Base-by-base conservation (phyloP, 257 asterid species). In the Paraleonurus japonicus region DNA sequence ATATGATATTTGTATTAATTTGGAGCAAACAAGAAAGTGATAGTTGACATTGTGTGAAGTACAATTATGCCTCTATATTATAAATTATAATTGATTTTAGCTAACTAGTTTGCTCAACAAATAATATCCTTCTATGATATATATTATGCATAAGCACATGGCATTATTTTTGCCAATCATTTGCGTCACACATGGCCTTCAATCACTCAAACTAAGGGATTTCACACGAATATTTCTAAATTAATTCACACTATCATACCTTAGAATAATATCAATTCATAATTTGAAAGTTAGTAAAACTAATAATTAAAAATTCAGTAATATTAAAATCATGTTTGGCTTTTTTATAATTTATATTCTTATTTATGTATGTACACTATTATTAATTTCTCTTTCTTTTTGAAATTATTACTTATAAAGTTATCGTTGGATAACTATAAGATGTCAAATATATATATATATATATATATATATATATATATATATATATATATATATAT, bases 121-220 rank as follows among this genome's bases (percentile, higher is more conserved):
- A 50, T 17, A 51, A 16, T 51, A 19, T 17, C 4, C 13, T 2
- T 51, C 12, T 51, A 19, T 16, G n/a, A n/a, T n/a, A n/a, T 2
- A 4, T 43, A 19, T 24, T 3, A 15, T 66, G 20, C 60, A 27
- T 70, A 15, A 4, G 13, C 47, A 67, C 41, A 35, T 69, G 53
- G 23, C 43, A 50, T 70, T 55, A 41, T 58, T 16, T 23, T 58
- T 45, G 53, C 28, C 61, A 70, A 59, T 70, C 67, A 70, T 69
- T 19, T 19, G 27, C 55, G 13, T 71, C 53, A 45, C 61, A 59
- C 76, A 61, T 72, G 76, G 28, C 53, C 65, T 71, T 60, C 69
- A 9, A 27, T 27, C 48, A 43, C 69, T 28, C 26, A 59, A 3
- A 2, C 4, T 45, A 45, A 1, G n/a, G 48, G n/a, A 0, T 1